phyloP scores from a whole-genome alignment of 208 protist genomes.

The Novymonas esmeraldas region DNA sequence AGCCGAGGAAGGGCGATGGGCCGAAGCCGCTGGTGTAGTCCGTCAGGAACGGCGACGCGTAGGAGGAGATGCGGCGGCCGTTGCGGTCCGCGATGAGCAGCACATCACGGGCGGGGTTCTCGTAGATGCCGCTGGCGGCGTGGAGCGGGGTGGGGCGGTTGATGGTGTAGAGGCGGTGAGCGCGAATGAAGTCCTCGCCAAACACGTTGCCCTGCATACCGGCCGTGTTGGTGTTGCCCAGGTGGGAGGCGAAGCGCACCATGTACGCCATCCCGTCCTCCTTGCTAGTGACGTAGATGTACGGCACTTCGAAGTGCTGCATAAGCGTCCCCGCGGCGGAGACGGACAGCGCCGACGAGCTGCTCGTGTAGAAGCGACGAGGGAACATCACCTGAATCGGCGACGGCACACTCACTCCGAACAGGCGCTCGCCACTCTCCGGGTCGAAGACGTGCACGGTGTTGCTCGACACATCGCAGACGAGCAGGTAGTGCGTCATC shows the following conservation, averaged over 20 bases:
- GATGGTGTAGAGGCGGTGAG: conserved; percentile 44
- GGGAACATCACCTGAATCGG: conserved; percentile 89
- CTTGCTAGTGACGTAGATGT: conserved; percentile 90
- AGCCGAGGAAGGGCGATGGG: conserved; percentile 65
- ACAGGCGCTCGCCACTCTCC: conserved; percentile 70
- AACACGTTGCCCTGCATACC: conserved; percentile 30
- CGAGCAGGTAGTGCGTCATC: conserved; percentile 75
- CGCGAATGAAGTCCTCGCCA: conserved; percentile 36
- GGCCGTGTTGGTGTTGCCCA: conserved; percentile 22
- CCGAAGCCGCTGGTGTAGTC: conserved; percentile 35
- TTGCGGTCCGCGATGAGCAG: conserved; percentile 81
- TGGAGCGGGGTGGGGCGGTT: conserved; percentile 49
- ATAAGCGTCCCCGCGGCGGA: conserved; percentile 10
- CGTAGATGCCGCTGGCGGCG: conserved; percentile 82
- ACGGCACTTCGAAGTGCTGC: conserved; percentile 55
- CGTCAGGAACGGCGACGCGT: conserved; percentile 70
- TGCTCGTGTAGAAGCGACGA: conserved; percentile 35
- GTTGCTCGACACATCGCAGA: conserved; percentile 77
- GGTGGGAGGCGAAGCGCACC: conserved; percentile 57
- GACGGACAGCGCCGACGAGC: conserved; percentile 9
- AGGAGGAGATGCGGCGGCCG: conserved; percentile 66
- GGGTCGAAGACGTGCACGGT: conserved; percentile 79
- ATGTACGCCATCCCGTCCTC: conserved; percentile 86
- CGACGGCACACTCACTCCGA: conserved; percentile 69
- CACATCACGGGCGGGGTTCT: conserved; percentile 74